Percentiles rank a stretch among this genome's conserved stretches.
phyloP scores from a whole-genome alignment of 441 rosid genomes.

The Adansonia rubrostipa region DNA sequence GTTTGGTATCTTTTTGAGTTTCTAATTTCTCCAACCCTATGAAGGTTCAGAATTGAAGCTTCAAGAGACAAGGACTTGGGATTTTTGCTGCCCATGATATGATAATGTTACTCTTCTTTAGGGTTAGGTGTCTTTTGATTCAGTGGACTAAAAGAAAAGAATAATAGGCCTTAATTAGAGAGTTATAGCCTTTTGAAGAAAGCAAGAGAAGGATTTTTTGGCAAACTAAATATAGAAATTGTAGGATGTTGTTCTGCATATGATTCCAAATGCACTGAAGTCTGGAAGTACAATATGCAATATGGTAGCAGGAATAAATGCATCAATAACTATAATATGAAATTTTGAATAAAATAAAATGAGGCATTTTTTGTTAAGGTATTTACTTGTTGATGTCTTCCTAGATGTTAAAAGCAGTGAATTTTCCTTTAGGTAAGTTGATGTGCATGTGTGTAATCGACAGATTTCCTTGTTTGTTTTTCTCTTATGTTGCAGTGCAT shows the following conservation, averaged over 20 bases:
- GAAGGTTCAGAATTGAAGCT: not conserved
- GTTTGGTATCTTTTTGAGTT: not conserved
- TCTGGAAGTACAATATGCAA: not conserved
- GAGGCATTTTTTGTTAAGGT: not conserved
- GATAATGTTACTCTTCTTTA: not conserved
- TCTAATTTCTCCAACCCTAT: not conserved
- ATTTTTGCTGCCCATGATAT: not conserved
- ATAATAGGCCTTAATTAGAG: not conserved
- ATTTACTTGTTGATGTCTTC: conserved; percentile 12
- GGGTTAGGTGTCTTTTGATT: not conserved
- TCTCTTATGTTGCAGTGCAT: conserved; percentile 48
- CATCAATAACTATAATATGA: not conserved
- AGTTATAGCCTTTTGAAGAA: not conserved
- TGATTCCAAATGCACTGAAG: not conserved
- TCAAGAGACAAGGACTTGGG: not conserved
- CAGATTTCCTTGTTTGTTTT: not conserved
- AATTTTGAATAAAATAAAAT: not conserved
- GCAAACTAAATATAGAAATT: not conserved
- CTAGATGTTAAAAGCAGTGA: not conserved
- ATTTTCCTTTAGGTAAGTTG: not conserved
- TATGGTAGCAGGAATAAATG: not conserved
- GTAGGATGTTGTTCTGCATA: not conserved
- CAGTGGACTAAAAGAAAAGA: not conserved
- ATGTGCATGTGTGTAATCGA: not conserved
- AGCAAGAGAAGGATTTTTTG: not conserved